Evolutionary conservation across 345 rosid genomes (phyloP), one percentile per base, ranked within the genome.

Genomic region (Geranium brycei): DNA sequence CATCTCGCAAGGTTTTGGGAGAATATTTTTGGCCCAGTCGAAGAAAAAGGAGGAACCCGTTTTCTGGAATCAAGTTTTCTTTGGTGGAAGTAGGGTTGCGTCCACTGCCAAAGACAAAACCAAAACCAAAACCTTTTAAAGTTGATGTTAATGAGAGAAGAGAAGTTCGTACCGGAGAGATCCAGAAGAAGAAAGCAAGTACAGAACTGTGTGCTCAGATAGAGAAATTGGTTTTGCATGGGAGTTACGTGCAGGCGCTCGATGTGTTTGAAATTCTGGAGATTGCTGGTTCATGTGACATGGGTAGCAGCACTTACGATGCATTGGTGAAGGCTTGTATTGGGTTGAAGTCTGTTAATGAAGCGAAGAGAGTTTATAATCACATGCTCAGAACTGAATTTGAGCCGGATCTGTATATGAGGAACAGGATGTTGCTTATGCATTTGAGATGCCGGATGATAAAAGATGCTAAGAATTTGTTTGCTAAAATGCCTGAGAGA

Each of bases 201-300:
- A 67, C 69, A 0, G 68, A 81, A 63, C 12, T 91, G 10, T 91
- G 96, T 75, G 73, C 89, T 75, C 91, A 85, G 85, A 80, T 91
- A 40, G 87, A 89, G 69, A 89, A 89, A 73, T 72, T 83, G 63
- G 92, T 77, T 53, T 70, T 91, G 62, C 76, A 72, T 62, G 78
- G 68, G 64, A 78, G 78, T 53, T 79, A 72, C 38, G 73, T 80
- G 28, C 87, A 89, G 58, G 95, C 96, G 19, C 85, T 91, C 78
- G 92, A 87, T n/a, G 75, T 89, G 78, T 89, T 91, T 63, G 96
- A 89, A 77, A 62, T 79, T 68, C 68, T 89, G 77, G 96, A 85
- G 78, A 68, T 80, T 19, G 76, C 71, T 58, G 87, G 87, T 58
- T 69, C 74, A 62, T 69, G 72, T 68, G 83, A 76, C 1, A 73